phyloP scores from a whole-genome alignment of 1,284 basidiomycete genomes.

The Golubevia sp. region DNA sequence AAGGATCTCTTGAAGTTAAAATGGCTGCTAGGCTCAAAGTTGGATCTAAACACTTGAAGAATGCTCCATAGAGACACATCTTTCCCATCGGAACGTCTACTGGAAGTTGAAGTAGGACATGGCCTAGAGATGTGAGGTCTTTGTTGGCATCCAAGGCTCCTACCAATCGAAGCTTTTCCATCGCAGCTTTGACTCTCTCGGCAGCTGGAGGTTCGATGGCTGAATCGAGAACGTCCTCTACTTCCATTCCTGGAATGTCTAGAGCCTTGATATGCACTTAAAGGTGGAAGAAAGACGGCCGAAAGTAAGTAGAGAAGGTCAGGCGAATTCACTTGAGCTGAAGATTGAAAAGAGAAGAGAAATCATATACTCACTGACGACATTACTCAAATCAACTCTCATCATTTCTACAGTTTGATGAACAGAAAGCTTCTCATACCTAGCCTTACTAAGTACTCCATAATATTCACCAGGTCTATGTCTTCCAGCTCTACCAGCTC shows the following conservation, averaged over 20 bases:
- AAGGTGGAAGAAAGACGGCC: conserved; percentile 66
- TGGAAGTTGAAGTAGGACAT: conserved; percentile 84
- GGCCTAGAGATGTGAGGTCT: conserved; percentile 83
- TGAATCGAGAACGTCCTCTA: conserved; percentile 82
- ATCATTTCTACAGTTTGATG: conserved; percentile 97
- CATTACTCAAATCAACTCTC: conserved; percentile 64
- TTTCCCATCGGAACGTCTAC: conserved; percentile 88
- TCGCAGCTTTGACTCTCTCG: conserved; percentile 78
- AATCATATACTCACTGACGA: conserved; percentile 18
- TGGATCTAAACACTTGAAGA: conserved; percentile 90
- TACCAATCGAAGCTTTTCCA: conserved; percentile 80
- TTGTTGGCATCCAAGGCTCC: conserved; percentile 81
- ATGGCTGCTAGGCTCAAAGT: conserved; percentile 88
- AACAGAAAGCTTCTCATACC: conserved; percentile 72
- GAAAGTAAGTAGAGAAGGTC: conserved; percentile 60
- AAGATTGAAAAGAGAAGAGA: not conserved
- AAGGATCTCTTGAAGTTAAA: conserved; percentile 86
- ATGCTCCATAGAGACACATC: conserved; percentile 84
- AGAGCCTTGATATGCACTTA: conserved; percentile 96
- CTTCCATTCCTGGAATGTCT: conserved; percentile 82
- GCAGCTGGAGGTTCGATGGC: conserved; percentile 88
- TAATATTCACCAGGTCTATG: conserved; percentile 91
- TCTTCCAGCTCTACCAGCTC: conserved; percentile 90
- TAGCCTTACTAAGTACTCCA: conserved; percentile 75
- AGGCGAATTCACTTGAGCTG: not conserved